A percentile compares a stretch with the other conserved stretches of the same genome.
These are phyloP conservation scores for Phlegmacium glaucopus DNA, from an alignment of 768 basidiomycete genomes.

Conservation along the genomic window DNA sequence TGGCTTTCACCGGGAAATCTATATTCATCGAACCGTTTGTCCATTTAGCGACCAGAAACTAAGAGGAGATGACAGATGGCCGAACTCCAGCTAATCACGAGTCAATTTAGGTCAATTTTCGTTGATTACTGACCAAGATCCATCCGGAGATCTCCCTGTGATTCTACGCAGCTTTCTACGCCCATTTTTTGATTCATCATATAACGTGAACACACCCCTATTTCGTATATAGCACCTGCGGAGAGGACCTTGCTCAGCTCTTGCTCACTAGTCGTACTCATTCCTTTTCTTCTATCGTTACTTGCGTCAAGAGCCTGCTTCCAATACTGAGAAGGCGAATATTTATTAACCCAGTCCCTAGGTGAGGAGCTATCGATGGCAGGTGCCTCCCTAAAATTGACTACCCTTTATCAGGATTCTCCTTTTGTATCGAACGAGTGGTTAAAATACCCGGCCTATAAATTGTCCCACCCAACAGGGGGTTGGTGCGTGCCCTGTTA, in stretches of 20 bases:
- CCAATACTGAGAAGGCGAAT: too few species aligned
- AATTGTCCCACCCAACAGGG: constrained; percentile 15
- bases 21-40: not conserved
- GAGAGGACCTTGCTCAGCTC: constrained; percentile 29
- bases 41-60: not conserved
- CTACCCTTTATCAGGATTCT: not conserved
- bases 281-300: constrained; percentile 8
- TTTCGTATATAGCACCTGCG: constrained; percentile 18
- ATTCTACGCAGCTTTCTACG: constrained; percentile 37
- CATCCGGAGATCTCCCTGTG: constrained; percentile 38
- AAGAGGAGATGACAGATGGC: not conserved
- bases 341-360: not conserved
- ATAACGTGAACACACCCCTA: constrained; percentile 29
- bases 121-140: constrained; percentile 19
- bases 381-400: constrained; percentile 1
- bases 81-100: not conserved
- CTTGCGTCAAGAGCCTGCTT: constrained; percentile 3
- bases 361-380: constrained; percentile 3
- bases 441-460: constrained; percentile 16
- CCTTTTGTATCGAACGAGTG: constrained; percentile 10
- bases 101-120: not conserved
- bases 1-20: constrained; percentile 34
- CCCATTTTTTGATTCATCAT: constrained; percentile 37
- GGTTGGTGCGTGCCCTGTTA: constrained; percentile 22
- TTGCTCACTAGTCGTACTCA: constrained; percentile 17